Conservation (phyloP, 1,284 basidiomycete genomes). For the Boletus mariae region DNA sequence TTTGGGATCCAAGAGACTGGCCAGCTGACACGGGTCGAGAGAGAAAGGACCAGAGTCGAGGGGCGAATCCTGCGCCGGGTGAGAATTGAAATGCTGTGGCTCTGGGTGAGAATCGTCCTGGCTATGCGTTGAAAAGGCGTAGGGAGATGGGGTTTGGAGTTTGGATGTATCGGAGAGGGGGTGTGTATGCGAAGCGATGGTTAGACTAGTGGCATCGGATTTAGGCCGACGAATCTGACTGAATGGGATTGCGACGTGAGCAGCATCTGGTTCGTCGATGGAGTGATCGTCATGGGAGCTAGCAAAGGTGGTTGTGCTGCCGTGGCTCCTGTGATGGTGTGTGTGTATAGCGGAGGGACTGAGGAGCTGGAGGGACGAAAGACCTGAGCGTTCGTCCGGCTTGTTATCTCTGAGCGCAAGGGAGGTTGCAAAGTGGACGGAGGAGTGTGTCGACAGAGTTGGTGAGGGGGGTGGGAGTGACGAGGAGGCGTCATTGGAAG, state of each 20-base stretch:
- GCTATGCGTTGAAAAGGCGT: conserved; percentile 2
- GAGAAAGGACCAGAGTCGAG: conserved; percentile 69
- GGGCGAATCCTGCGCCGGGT: conserved; percentile 53
- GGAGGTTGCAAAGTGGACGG: conserved; percentile 56
- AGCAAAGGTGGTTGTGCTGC: conserved; percentile 40
- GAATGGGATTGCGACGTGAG: conserved; percentile 18
- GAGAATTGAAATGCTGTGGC: conserved; percentile 21
- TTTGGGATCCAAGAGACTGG: conserved; percentile 89
- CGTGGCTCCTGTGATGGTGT: conserved; percentile 45
- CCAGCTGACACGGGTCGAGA: conserved; percentile 74
- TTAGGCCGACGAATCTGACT: conserved; percentile 35
- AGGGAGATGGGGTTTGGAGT: conserved; percentile 7
- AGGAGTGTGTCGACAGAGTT: conserved; percentile 63
- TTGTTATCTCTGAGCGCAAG: conserved; percentile 67
- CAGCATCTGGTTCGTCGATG: conserved; percentile 36
- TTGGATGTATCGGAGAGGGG: conserved; percentile 32
- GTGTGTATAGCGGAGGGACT: conserved; percentile 35
- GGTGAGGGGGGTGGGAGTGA: conserved; percentile 59
- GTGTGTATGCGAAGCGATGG: conserved; percentile 33
- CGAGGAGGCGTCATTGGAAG: conserved; percentile 41
- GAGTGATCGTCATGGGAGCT: conserved; percentile 34
- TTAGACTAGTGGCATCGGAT: conserved; percentile 38
- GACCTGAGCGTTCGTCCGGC: conserved; percentile 56
- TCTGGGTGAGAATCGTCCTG: conserved; percentile 2
- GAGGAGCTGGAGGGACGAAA: conserved; percentile 55